These are phyloP conservation scores for Cajanus cajan DNA, from an alignment of 306 rosid genomes.

Conservation along the genomic window DNA sequence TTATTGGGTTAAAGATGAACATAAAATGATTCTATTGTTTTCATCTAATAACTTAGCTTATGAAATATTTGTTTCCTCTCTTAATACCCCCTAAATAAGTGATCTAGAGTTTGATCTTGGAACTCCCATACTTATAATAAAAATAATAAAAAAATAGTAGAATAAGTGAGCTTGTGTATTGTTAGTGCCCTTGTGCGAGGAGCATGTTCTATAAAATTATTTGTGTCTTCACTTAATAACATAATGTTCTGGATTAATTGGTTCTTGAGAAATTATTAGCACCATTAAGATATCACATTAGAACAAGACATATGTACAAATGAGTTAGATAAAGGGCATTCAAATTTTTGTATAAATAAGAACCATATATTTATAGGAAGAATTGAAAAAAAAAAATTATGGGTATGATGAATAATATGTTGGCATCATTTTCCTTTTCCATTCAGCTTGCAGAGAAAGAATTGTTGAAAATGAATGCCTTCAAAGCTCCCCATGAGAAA, in stretches of 20 bases:
- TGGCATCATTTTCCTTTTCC: constrained; percentile 11
- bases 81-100: too few species aligned
- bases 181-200: too few species aligned
- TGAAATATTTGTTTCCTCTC: not conserved
- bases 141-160: too few species aligned
- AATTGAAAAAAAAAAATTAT: too few species aligned
- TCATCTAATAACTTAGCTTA: not conserved
- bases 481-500: constrained; percentile 80
- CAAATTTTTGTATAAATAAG: not conserved
- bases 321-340: not conserved
- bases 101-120: too few species aligned
- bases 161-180: too few species aligned
- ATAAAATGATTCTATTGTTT: not conserved
- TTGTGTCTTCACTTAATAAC: not conserved
- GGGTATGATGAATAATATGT: not conserved
- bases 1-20: not conserved
- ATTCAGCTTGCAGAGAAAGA: constrained; percentile 74
- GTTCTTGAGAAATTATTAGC: not conserved
- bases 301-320: not conserved
- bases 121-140: too few species aligned
- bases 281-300: not conserved
- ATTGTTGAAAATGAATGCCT: constrained; percentile 60
- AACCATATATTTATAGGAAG: not conserved
- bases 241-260: not conserved
- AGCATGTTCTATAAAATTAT: not conserved